These are phyloP conservation scores for Paraconiothyrium brasiliense DNA, from an alignment of 2,329 filamentous ascomycete species.

Conservation along the genomic window DNA sequence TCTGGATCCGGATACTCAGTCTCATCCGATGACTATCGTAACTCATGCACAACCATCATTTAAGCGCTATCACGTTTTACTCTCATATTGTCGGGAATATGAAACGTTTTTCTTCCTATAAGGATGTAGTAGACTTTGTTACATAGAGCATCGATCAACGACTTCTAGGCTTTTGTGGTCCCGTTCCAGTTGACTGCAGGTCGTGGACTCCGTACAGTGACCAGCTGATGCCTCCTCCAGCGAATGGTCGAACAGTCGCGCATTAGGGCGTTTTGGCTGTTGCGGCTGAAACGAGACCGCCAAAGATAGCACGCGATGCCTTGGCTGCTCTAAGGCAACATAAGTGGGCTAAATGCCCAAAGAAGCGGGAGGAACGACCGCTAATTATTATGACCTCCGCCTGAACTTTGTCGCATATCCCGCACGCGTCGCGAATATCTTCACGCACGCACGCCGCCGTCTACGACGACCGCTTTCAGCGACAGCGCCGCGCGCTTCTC, in stretches of 20 bases:
- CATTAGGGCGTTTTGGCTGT: conserved; percentile 2
- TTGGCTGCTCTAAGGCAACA: conserved; percentile 19
- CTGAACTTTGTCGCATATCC: conserved; percentile 26
- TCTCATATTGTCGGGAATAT: too few relatives aligned
- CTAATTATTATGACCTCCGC: conserved; percentile 37
- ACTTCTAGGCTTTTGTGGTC: too few relatives aligned
- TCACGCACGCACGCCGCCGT: conserved; percentile 10
- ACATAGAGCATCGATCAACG: too few relatives aligned
- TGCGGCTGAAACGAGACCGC: conserved; percentile 12
- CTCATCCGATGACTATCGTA: too few relatives aligned
- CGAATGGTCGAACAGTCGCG: background rate
- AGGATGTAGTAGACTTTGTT: too few relatives aligned
- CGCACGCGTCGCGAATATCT: conserved; percentile 24
- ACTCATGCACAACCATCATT: too few relatives aligned
- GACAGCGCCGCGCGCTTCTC: conserved; percentile 39
- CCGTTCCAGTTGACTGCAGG: too few relatives aligned
- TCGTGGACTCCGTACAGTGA: too few relatives aligned
- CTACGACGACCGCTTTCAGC: conserved; percentile 22
- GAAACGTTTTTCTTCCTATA: too few relatives aligned
- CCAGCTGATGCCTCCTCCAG: background rate
- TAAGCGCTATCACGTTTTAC: too few relatives aligned
- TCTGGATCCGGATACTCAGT: too few relatives aligned
- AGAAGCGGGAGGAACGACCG: conserved; percentile 32
- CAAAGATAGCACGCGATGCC: conserved; percentile 27
- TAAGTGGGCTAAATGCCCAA: conserved; percentile 40